phyloP scores from a whole-genome alignment of 352 stramenopile genomes.

The Phytophthora constricta region DNA sequence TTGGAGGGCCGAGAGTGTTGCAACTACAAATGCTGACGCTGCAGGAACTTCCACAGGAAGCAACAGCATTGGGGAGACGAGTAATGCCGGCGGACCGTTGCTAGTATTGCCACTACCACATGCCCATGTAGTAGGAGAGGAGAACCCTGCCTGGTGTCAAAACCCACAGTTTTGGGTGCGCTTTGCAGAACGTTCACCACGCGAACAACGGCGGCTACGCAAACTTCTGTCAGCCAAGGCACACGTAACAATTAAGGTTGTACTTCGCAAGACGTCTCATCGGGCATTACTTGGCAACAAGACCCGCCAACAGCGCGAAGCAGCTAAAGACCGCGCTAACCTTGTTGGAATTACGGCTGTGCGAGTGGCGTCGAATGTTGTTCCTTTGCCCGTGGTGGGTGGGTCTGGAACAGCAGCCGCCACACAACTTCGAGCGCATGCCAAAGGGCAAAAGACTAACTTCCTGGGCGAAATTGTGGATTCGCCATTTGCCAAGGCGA shows the following conservation, averaged over 20 bases:
- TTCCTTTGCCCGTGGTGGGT: constrained; percentile 17
- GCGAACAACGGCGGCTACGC: constrained; percentile 20
- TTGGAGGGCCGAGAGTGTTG: constrained; percentile 60
- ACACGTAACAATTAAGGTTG: constrained; percentile 73
- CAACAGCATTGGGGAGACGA: constrained; percentile 53
- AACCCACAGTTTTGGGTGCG: constrained; percentile 91
- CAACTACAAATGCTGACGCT: constrained; percentile 28
- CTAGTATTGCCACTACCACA: constrained; percentile 39
- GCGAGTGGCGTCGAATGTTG: constrained; percentile 21
- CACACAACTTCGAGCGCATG: constrained; percentile 48
- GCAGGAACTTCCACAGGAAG: constrained; percentile 42
- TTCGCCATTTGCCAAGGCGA: constrained; percentile 49
- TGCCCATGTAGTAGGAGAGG: constrained; percentile 44
- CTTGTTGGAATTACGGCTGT: constrained; percentile 69
- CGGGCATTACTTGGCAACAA: constrained; percentile 50
- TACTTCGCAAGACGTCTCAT: constrained; percentile 74
- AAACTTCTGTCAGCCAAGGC: constrained; percentile 41
- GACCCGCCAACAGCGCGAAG: constrained; percentile 55
- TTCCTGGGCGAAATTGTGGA: constrained; percentile 73
- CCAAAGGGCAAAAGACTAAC: constrained; percentile 67
- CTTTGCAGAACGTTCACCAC: constrained; percentile 40
- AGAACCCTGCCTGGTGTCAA: constrained; percentile 81
- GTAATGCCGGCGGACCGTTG: constrained; percentile 79
- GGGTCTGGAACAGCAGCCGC: constrained; percentile 31
- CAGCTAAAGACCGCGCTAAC: constrained; percentile 65